Base-by-base conservation (phyloP, 1,284 basidiomycete genomes). In the Calocybe gambosa region DNA sequence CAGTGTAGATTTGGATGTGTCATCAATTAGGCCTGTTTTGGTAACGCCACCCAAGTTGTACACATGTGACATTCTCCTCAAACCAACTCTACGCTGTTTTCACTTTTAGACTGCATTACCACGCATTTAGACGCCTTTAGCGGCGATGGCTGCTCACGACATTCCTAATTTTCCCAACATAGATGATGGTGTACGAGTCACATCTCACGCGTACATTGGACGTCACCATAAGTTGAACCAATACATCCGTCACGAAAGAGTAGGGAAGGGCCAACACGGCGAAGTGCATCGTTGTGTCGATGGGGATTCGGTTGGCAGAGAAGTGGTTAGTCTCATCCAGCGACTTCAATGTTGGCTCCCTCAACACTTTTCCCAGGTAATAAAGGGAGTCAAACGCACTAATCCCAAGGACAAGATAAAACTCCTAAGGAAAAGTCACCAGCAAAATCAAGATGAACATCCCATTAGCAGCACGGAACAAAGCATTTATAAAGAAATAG, bases 401-500 rank as follows among this genome's bases (percentile, higher is more conserved):
- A 61, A 57, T 46, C 62, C 59, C 36, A 58, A 61, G 37, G 69
- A 71, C 54, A 69, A 63, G 51, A 64, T 67, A 23, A 66, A 67
- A 47, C 57, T 67, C 16, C 55, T 71, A 29, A 58, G 67, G 48
- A 58, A 58, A 42, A 68, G 55, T 39, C 58, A 65, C 45, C 68
- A 66, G 46, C 60, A 61, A 38, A 35, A n/a, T 15, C n/a, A 47
- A 18, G 40, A 39, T 28, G 35, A 50, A 43, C 18, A 46, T 50
- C 26, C 54, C 54, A 55, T 64, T 39, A 61, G 59, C 43, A 70
- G 63, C 46, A 66, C 67, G 21, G 65, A 69, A 45, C 65, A 66
- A 38, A 68, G 59, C 36, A 79, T 86, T 48, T 74, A 74, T 53
- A 78, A 77, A 51, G 90, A 95, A 67, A 91, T 95, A 50, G 89